Percentiles rank a stretch among this genome's conserved stretches.
phyloP scores from a whole-genome alignment of 108 stramenopile genomes.

The Nitzschia sp. region DNA sequence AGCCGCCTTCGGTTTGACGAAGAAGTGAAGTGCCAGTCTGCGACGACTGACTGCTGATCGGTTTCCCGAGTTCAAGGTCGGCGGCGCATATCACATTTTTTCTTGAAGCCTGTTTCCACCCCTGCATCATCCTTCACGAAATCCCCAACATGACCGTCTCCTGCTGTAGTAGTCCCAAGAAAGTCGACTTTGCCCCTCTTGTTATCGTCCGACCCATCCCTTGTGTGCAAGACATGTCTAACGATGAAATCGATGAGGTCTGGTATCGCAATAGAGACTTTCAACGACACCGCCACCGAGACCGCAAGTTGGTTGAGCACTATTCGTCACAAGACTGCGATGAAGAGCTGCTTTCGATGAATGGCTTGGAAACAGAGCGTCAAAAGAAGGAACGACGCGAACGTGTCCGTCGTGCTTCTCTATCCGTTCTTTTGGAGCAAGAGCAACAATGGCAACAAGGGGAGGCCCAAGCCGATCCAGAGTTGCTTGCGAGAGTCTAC shows the following conservation, averaged over 20 bases:
- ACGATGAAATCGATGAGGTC: background rate
- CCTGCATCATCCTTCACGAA: too few species aligned
- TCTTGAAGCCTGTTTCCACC: too few species aligned
- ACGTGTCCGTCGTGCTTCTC: conserved; percentile 2
- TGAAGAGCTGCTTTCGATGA: background rate
- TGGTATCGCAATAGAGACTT: background rate
- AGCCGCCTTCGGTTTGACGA: too few species aligned
- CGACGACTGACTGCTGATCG: too few species aligned
- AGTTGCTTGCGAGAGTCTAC: background rate
- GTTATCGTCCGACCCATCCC: background rate
- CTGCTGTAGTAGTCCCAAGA: background rate
- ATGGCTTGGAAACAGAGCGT: background rate
- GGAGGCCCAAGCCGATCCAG: background rate
- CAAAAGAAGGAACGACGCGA: background rate
- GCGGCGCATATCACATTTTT: too few species aligned
- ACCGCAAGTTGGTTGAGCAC: background rate
- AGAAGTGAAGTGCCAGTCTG: too few species aligned
- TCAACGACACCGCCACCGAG: background rate
- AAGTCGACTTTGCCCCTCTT: background rate
- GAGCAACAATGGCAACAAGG: background rate
- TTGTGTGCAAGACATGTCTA: background rate
- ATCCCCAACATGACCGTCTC: too few species aligned
- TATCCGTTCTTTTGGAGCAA: conserved; percentile 1
- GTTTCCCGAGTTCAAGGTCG: too few species aligned
- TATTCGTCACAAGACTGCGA: background rate